A percentile compares a stretch with the other conserved stretches of the same genome.
These are phyloP conservation scores for Nematodospora valgi DNA, from an alignment of 805 yeast genomes.

Conservation along the genomic window DNA sequence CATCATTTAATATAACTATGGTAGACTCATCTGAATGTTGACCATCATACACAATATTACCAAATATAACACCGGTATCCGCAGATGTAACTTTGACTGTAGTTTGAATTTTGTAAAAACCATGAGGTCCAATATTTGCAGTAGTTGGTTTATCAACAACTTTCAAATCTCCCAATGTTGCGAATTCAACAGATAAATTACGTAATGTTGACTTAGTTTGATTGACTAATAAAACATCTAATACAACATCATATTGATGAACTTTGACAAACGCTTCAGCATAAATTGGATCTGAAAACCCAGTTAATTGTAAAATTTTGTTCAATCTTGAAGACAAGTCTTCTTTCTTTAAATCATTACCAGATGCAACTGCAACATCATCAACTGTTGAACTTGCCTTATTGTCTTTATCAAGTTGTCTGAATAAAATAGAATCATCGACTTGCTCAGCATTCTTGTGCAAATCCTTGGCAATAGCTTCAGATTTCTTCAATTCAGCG, in stretches of 20 bases:
- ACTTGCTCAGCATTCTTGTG: slow-evolving; percentile 68
- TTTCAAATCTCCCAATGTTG: slow-evolving; percentile 92
- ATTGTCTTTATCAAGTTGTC: slow-evolving; percentile 61
- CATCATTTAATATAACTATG: slow-evolving; percentile 88
- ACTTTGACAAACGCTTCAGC: slow-evolving; percentile 96
- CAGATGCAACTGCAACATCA: slow-evolving; percentile 51
- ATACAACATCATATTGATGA: slow-evolving; percentile 94
- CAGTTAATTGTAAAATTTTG: slow-evolving; percentile 92
- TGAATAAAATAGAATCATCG: slow-evolving; percentile 73
- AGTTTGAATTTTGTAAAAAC: slow-evolving; percentile 84
- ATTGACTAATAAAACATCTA: slow-evolving; percentile 90
- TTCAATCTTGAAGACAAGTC: slow-evolving; percentile 74
- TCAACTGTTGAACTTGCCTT: slow-evolving; percentile 25
- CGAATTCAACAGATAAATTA: slow-evolving; percentile 90
- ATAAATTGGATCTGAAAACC: slow-evolving; percentile 95
- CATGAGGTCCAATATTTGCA: slow-evolving; percentile 94
- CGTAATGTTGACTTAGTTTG: slow-evolving; percentile 90
- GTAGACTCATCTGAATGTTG: slow-evolving; percentile 87
- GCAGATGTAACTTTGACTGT: slow-evolving; percentile 95
- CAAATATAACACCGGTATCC: slow-evolving; percentile 97
- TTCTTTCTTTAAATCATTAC: slow-evolving; percentile 48
- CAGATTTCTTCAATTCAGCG: slow-evolving; percentile 57
- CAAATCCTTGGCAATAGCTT: slow-evolving; percentile 52
- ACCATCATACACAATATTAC: slow-evolving; percentile 95
- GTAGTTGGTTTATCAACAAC: slow-evolving; percentile 89